Evolutionary conservation across 345 rosid genomes (phyloP).

Genomic region (sweet orange (Citrus sinensis)): DNA sequence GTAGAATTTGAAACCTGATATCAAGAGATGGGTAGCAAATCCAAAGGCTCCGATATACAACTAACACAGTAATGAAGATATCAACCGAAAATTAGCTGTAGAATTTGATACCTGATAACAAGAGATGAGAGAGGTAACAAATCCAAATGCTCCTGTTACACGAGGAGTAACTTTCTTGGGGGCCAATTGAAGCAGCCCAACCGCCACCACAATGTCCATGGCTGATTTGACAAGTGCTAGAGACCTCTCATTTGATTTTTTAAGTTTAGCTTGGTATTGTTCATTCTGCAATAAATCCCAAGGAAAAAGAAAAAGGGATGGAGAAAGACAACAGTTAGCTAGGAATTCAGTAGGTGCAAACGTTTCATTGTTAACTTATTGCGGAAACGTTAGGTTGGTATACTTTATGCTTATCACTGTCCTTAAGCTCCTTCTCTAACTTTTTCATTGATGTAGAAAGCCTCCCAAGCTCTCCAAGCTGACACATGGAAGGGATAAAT

Average conservation of each 20-base stretch:
- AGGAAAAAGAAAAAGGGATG: not conserved
- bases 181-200: constrained; percentile 81
- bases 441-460: constrained; percentile 77
- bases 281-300: constrained; percentile 52
- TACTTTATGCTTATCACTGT: constrained; percentile 64
- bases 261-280: constrained; percentile 65
- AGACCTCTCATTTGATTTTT: constrained; percentile 78
- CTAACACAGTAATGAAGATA: not conserved
- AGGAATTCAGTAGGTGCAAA: not conserved
- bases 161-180: constrained; percentile 91
- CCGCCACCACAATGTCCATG: constrained; percentile 84
- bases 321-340: not conserved
- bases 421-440: constrained; percentile 72
- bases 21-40: constrained; percentile 72
- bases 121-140: constrained; percentile 75
- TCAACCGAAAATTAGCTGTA: not conserved
- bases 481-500: constrained; percentile 6
- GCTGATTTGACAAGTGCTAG: constrained; percentile 77
- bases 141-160: constrained; percentile 85
- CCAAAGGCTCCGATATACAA: constrained; percentile 42
- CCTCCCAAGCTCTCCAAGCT: constrained; percentile 88
- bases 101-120: constrained; percentile 78
- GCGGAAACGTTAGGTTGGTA: not conserved
- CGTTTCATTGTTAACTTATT: not conserved
- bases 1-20: constrained; percentile 60